Conservation (phyloP, 805 yeast species). For the Debaryomyces prosopidis region DNA sequence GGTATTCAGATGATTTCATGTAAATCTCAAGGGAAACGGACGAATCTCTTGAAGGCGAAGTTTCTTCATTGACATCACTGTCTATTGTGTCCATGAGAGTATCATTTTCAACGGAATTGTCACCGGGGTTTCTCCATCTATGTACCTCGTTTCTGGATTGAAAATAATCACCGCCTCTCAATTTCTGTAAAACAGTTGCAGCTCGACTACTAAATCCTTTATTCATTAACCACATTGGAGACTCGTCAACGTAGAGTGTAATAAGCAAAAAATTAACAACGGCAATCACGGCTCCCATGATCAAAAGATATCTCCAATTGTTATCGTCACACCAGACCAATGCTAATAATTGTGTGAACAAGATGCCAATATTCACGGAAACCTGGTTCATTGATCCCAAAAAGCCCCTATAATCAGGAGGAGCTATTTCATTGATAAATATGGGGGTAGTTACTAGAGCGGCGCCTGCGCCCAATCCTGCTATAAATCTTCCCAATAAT, state of each 20-base stretch:
- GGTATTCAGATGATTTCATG: conserved; percentile 50
- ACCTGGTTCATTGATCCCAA: conserved; percentile 91
- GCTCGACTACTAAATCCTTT: conserved; percentile 48
- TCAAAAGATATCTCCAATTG: conserved; percentile 73
- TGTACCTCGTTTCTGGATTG: conserved; percentile 36
- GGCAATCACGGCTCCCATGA: conserved; percentile 61
- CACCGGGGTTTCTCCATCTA: conserved; percentile 26
- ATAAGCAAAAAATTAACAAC: conserved; percentile 44
- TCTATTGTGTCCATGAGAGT: neutral
- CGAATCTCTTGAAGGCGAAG: neutral
- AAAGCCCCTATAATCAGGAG: conserved; percentile 64
- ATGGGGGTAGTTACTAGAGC: conserved; percentile 85
- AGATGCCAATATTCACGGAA: conserved; percentile 80
- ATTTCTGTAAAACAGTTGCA: conserved; percentile 30
- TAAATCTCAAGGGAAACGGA: conserved; percentile 42
- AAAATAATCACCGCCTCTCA: conserved; percentile 41
- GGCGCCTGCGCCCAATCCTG: conserved; percentile 87
- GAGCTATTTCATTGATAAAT: conserved; percentile 78
- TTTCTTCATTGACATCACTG: conserved; percentile 8
- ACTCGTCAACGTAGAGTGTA: conserved; percentile 55
- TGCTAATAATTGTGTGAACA: conserved; percentile 76
- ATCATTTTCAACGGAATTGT: neutral
- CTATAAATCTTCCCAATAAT: conserved; percentile 67
- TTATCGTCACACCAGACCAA: conserved; percentile 61
- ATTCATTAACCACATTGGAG: conserved; percentile 78